A percentile compares a stretch with the other conserved stretches of the same genome.
Conservation (phyloP, 192 early-diverging fungal genomes). For the Backusella morwellensis region DNA sequence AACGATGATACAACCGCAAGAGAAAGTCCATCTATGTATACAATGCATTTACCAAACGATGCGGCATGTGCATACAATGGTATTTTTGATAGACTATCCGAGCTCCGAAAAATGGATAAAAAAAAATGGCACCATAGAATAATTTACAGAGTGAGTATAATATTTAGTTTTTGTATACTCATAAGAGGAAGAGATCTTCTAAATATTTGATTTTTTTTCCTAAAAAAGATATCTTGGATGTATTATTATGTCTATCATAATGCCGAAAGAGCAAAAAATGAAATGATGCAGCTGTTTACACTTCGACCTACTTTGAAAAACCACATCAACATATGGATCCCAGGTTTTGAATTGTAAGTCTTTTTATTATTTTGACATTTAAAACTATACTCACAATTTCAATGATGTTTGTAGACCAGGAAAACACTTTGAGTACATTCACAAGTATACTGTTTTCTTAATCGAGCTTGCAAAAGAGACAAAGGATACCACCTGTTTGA, state of each 20-base stretch:
- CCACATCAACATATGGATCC: slow-evolving; percentile 72
- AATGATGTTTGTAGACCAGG: slow-evolving; percentile 48
- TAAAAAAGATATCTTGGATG: slow-evolving; percentile 61
- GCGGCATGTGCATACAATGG: slow-evolving; percentile 38
- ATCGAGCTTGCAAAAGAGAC: slow-evolving; percentile 57
- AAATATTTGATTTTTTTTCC: neutral
- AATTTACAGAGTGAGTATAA: slow-evolving; percentile 54
- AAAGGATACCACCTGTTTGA: slow-evolving; percentile 55
- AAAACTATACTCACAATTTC: neutral
- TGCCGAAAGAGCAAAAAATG: slow-evolving; percentile 53
- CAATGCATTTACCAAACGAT: neutral
- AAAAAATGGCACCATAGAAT: slow-evolving; percentile 72
- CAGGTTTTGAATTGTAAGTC: slow-evolving; percentile 69
- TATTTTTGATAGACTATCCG: slow-evolving; percentile 43
- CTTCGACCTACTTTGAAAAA: slow-evolving; percentile 54
- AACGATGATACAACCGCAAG: neutral
- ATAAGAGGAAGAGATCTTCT: neutral
- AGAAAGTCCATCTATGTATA: neutral
- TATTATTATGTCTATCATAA: slow-evolving; percentile 54
- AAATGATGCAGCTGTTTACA: slow-evolving; percentile 59
- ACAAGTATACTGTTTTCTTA: slow-evolving; percentile 64
- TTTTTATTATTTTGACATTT: neutral
- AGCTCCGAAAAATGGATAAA: slow-evolving; percentile 61
- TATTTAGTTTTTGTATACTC: neutral
- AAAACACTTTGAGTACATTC: slow-evolving; percentile 73